These are phyloP conservation scores for Aspergillus texensis DNA, from an alignment of 2,329 filamentous ascomycete species.

Conservation along the genomic window DNA sequence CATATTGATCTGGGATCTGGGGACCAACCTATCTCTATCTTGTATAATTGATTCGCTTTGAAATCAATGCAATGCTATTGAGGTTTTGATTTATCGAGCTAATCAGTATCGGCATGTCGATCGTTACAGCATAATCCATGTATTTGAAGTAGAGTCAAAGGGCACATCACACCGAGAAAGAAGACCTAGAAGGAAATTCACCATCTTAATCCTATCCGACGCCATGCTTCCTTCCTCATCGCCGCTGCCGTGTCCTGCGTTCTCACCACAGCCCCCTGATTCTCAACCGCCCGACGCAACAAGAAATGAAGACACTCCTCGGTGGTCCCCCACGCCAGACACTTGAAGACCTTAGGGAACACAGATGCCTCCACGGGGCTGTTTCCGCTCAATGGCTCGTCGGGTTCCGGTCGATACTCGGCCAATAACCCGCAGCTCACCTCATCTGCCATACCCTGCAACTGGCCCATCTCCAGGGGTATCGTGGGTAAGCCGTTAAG, in stretches of 20 bases:
- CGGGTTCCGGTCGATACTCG: constrained; percentile 21
- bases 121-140: not conserved
- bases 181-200: not conserved
- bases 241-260: constrained; percentile 65
- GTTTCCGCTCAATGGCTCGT: constrained; percentile 6
- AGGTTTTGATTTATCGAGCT: not conserved
- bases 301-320: constrained; percentile 57
- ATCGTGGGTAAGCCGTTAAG: constrained; percentile 40
- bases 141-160: not conserved
- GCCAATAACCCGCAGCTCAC: constrained; percentile 61
- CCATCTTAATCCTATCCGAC: constrained; percentile 41
- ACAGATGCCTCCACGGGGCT: constrained; percentile 2
- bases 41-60: not conserved
- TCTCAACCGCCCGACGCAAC: constrained; percentile 68
- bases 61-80: not conserved
- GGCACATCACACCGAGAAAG: not conserved
- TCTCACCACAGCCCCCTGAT: constrained; percentile 68
- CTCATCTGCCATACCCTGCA: constrained; percentile 91
- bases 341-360: constrained; percentile 53
- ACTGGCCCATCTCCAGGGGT: constrained; percentile 66
- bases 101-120: not conserved
- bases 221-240: constrained; percentile 63
- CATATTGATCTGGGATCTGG: not conserved
- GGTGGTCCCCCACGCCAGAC: constrained; percentile 56
- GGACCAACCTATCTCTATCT: too few relatives aligned